Evolutionary conservation across 208 protist genomes (phyloP).

Genomic region (Entamoeba histolytica): DNA sequence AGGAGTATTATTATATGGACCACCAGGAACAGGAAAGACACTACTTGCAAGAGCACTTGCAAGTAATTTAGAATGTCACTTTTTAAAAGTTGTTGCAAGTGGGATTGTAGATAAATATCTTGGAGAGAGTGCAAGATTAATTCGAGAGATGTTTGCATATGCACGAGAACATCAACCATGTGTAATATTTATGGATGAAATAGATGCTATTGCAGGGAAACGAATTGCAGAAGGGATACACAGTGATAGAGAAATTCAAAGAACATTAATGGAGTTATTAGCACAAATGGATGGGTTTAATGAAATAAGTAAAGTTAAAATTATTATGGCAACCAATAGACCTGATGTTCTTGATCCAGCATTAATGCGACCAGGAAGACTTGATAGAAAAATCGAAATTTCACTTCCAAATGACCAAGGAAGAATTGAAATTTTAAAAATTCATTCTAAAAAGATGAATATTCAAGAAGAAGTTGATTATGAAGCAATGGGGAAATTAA

Average conservation of each 20-base stretch:
- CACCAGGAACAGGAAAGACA: slow-evolving; percentile 95
- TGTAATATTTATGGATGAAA: slow-evolving; percentile 99
- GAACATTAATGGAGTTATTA: slow-evolving; percentile 97
- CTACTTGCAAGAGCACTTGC: slow-evolving; percentile 92
- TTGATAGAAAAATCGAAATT: slow-evolving; percentile 96
- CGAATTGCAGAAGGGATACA: slow-evolving; percentile 76
- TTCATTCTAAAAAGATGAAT: slow-evolving; percentile 84
- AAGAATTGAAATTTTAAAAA: slow-evolving; percentile 83
- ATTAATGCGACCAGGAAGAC: slow-evolving; percentile 85
- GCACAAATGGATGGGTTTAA: slow-evolving; percentile 99
- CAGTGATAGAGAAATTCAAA: slow-evolving; percentile 89
- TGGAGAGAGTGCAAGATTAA: slow-evolving; percentile 93
- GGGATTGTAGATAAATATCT: slow-evolving; percentile 96
- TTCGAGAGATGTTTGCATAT: slow-evolving; percentile 93
- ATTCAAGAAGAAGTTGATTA: slow-evolving; percentile 86
- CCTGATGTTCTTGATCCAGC: slow-evolving; percentile 96
- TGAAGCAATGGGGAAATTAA: slow-evolving; percentile 89
- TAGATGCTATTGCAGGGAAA: slow-evolving; percentile 89
- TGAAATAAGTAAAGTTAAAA: slow-evolving; percentile 81
- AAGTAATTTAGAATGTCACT: slow-evolving; percentile 92
- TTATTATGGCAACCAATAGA: slow-evolving; percentile 99
- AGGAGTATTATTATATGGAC: slow-evolving; percentile 39
- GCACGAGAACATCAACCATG: slow-evolving; percentile 90
- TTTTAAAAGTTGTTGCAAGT: slow-evolving; percentile 97
- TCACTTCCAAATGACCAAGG: slow-evolving; percentile 88